Evolutionary conservation across 169 alveolate genomes (phyloP), one percentile per base, ranked within the genome.

Genomic region (Cryptosporidium tyzzeri): DNA sequence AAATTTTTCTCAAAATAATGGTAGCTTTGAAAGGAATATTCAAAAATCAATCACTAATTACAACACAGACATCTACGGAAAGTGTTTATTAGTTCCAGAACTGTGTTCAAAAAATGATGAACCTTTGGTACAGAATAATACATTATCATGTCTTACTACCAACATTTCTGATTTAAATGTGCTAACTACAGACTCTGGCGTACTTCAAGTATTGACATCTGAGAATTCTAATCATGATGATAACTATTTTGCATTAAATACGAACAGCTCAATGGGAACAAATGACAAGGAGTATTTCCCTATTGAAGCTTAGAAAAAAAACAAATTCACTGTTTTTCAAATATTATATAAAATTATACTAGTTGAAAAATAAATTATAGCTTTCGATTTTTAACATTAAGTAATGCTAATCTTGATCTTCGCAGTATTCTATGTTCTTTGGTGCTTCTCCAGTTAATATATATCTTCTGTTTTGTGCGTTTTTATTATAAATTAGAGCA

Each of bases 101-200:
- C 8, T 39, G 21, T 69, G 37, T 23, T n/a, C 84, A 41, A 39
- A 69, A 69, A 29, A 21, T 45, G 62, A 45, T 4, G 84, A 41
- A 14, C 39, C 84, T 16, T 29, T 67, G 53, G 51, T 37, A 31
- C 55, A 39, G 12, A 41, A 44, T 26, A 41, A 70, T 70, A 23
- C 65, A 18, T 21, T 70, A 16, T 48, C 84, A 4, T 70, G 84
- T 23, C 59, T 70, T 21, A 45, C 89, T 29, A 80, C 89, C 18
- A 80, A 39, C 12, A 80, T 80, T 29, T 44, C 89, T 62, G 89
- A 80, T 37, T 41, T 74, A 31, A 80, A 80, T 73, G 45, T 80
- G 21, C 41, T 59, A 21, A 61, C 89, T 61, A 39, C 80, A 35
- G 89, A 80, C 45, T 80, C 80, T 18, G 70, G 75, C 7, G 62